phyloP scores from a whole-genome alignment of 2,329 filamentous ascomycete genomes.

The Fusarium marasasianum region DNA sequence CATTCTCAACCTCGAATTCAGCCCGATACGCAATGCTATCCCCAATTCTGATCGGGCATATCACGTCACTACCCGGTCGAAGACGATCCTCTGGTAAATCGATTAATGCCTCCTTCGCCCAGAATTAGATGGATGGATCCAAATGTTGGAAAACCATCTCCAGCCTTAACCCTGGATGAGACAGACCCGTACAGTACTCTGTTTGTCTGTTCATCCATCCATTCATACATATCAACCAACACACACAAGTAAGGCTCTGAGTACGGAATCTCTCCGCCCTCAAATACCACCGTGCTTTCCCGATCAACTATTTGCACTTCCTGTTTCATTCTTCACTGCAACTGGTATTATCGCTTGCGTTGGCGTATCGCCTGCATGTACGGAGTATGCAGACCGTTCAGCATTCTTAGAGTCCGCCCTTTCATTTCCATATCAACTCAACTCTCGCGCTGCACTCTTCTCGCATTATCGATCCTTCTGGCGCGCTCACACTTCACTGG shows the following conservation, averaged over 20 bases:
- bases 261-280: slow-evolving; percentile 27
- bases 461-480: slow-evolving; percentile 25
- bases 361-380: slow-evolving; percentile 12
- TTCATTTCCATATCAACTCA: neutral
- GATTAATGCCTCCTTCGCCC: neutral
- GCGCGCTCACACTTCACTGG: slow-evolving; percentile 26
- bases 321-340: slow-evolving; percentile 6
- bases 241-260: neutral
- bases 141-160: slow-evolving; percentile 6
- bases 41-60: slow-evolving; percentile 15
- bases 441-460: neutral
- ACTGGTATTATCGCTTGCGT: slow-evolving; percentile 7
- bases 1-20: slow-evolving; percentile 19
- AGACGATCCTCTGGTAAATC: neutral
- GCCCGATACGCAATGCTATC: slow-evolving; percentile 2
- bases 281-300: neutral
- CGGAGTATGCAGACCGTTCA: neutral
- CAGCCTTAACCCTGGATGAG: slow-evolving; percentile 11
- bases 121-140: slow-evolving; percentile 9
- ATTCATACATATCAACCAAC: neutral
- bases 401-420: neutral
- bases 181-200: neutral
- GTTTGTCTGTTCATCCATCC: neutral
- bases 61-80: slow-evolving; percentile 18
- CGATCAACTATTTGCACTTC: neutral